These are phyloP conservation scores for Onygenales sp. DNA, from an alignment of 2,329 filamentous ascomycete genomes.

Conservation along the genomic window DNA sequence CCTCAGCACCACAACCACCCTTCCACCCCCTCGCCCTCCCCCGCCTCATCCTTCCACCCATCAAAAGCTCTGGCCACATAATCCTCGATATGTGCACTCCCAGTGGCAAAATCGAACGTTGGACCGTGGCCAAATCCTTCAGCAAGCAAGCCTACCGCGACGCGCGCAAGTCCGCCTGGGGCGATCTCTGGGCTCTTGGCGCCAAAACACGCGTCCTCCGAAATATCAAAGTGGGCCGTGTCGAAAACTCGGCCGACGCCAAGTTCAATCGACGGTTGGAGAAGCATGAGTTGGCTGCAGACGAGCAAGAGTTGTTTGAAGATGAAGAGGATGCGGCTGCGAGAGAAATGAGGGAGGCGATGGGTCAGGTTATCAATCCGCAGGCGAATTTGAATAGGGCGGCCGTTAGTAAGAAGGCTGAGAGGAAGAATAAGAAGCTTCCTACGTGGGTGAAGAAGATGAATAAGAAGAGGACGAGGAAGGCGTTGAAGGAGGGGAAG, in stretches of 20 bases:
- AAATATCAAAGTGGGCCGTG: slow-evolving; percentile 49
- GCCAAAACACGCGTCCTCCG: slow-evolving; percentile 71
- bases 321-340: slow-evolving; percentile 8
- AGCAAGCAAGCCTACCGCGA: slow-evolving; percentile 79
- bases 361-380: neutral
- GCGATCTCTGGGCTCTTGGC: slow-evolving; percentile 89
- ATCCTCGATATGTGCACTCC: slow-evolving; percentile 88
- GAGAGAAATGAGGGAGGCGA: neutral
- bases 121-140: slow-evolving; percentile 79
- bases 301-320: slow-evolving; percentile 13
- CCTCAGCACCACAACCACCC: slow-evolving; percentile 12
- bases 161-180: slow-evolving; percentile 82
- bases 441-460: slow-evolving; percentile 36
- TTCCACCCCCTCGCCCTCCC: slow-evolving; percentile 61
- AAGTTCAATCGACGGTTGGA: slow-evolving; percentile 17
- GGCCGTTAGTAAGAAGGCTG: neutral
- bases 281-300: slow-evolving; percentile 14
- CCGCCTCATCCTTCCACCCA: slow-evolving; percentile 64
- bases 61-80: slow-evolving; percentile 84
- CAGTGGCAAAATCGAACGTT: slow-evolving; percentile 75
- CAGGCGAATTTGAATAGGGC: neutral
- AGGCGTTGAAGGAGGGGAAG: slow-evolving; percentile 33
- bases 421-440: slow-evolving; percentile 13
- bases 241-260: slow-evolving; percentile 30
- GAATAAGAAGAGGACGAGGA: slow-evolving; percentile 33